Evolutionary conservation across 2,329 filamentous ascomycete genomes (phyloP).

Genomic region (Hypocrella siamensis): DNA sequence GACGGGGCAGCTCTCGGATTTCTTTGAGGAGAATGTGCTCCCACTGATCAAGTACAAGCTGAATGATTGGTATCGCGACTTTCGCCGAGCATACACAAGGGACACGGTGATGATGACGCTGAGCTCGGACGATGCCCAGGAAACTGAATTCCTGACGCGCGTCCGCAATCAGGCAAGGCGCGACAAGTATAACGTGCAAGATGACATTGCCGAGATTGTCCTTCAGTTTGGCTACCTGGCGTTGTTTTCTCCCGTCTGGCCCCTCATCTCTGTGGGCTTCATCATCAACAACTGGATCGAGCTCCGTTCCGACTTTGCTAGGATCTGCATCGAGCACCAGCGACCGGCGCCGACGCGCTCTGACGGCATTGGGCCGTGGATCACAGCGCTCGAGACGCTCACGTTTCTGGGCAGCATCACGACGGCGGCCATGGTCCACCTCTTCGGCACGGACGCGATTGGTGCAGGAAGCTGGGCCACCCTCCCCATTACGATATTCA

Average conservation of each 20-base stretch:
- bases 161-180: slow-evolving; percentile 54
- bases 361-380: slow-evolving; percentile 61
- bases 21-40: slow-evolving; percentile 56
- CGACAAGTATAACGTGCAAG: slow-evolving; percentile 54
- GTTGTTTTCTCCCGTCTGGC: slow-evolving; percentile 63
- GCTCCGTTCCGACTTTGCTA: slow-evolving; percentile 60
- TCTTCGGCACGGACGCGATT: slow-evolving; percentile 45
- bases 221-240: slow-evolving; percentile 61
- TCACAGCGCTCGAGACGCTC: slow-evolving; percentile 51
- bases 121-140: slow-evolving; percentile 42
- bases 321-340: slow-evolving; percentile 59
- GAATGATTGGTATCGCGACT: slow-evolving; percentile 28
- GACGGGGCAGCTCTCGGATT: slow-evolving; percentile 55
- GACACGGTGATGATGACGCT: slow-evolving; percentile 30
- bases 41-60: slow-evolving; percentile 50
- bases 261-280: slow-evolving; percentile 56
- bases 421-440: slow-evolving; percentile 56
- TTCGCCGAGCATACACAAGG: slow-evolving; percentile 15
- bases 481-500: slow-evolving; percentile 53
- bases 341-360: slow-evolving; percentile 53
- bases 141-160: slow-evolving; percentile 45
- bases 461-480: slow-evolving; percentile 45
- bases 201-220: slow-evolving; percentile 59
- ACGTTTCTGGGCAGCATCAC: slow-evolving; percentile 60
- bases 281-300: slow-evolving; percentile 67